Base-by-base conservation (phyloP, 2,329 filamentous ascomycete genomes). In the Alternaria hordeiaustralica region DNA sequence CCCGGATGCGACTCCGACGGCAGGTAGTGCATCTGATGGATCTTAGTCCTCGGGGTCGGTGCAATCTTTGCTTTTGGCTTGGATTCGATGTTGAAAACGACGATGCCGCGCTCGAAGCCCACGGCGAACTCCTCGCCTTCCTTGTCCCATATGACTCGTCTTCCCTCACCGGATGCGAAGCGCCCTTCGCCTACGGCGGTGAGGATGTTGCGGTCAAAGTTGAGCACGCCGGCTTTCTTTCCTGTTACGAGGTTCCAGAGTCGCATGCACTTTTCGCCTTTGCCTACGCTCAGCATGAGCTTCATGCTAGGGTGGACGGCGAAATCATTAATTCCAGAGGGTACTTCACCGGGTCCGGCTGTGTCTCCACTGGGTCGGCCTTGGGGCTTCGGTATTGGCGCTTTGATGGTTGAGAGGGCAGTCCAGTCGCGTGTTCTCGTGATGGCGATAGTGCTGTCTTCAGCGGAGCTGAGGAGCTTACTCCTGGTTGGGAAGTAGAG, bases 181-280 rank as follows among this genome's bases (percentile, higher is more conserved):
- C 88, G 89, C 46, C 89, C 87, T 82, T 97, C 93, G 49, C 92
- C 93, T 11, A 92, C 87, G 71, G 92, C 89, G 47, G 87, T 84
- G 56, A 98, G 84, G 73, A 96, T 86, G 0, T 90, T 87, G 61
- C 87, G 86, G 68, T 87, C 87, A 78, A 98, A 98, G 77, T 92
- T 96, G 71, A 99, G 83, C 56, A 97, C 94, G 28, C 94, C 93
- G 1, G 94, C 94, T 83, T 97, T 97, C 83, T 95, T 97, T 15
- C 94, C 96, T 3, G 95, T 98, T 69, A 98, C 94, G 67, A 99
- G 80, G 76, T 99, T 98, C 96, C 96, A 99, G 68, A 98, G 81
- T 68, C 96, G 86, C 92, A 99, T 96, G 75, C 90, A 93, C 68
- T 89, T 90, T 83, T 99, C 96, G 68, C 94, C 94, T 73, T 91